These are phyloP conservation scores for Cercospora sp. DNA, from an alignment of 2,329 filamentous ascomycete genomes.

Conservation along the genomic window DNA sequence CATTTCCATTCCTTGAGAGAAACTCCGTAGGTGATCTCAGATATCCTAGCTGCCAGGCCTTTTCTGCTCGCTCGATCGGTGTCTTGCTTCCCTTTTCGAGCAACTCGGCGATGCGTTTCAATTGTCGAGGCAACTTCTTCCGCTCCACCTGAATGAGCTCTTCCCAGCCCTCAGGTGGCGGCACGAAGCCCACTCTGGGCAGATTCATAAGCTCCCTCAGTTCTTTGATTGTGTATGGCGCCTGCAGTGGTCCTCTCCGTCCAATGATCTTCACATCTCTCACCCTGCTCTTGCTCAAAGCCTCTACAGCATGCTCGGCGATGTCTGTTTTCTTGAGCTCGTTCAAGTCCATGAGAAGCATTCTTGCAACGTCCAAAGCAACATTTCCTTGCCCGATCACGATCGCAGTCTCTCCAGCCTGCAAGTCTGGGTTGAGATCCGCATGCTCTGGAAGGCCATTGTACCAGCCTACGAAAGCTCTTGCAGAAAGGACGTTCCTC, in stretches of 20 bases:
- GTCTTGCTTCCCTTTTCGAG: constrained; percentile 70
- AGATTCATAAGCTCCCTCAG: constrained; percentile 82
- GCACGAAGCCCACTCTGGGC: constrained; percentile 67
- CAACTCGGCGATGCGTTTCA: constrained; percentile 76
- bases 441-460: constrained; percentile 88
- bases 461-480: constrained; percentile 97
- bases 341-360: constrained; percentile 75
- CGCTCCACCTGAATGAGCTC: constrained; percentile 52
- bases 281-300: constrained; percentile 69
- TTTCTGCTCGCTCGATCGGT: constrained; percentile 52
- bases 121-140: constrained; percentile 70
- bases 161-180: constrained; percentile 43
- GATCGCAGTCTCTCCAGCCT: constrained; percentile 75
- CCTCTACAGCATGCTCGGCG: constrained; percentile 75
- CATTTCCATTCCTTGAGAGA: constrained; percentile 49
- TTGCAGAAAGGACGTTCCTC: constrained; percentile 77
- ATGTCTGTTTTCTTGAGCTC: constrained; percentile 82
- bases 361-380: constrained; percentile 87
- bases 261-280: constrained; percentile 85
- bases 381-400: constrained; percentile 96
- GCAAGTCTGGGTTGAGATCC: constrained; percentile 69
- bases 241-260: constrained; percentile 77
- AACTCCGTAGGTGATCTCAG: constrained; percentile 77
- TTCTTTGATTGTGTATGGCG: constrained; percentile 94
- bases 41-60: constrained; percentile 82